These are phyloP conservation scores for Pichia pseudocactophila DNA, from an alignment of 805 yeast species.

Conservation along the genomic window DNA sequence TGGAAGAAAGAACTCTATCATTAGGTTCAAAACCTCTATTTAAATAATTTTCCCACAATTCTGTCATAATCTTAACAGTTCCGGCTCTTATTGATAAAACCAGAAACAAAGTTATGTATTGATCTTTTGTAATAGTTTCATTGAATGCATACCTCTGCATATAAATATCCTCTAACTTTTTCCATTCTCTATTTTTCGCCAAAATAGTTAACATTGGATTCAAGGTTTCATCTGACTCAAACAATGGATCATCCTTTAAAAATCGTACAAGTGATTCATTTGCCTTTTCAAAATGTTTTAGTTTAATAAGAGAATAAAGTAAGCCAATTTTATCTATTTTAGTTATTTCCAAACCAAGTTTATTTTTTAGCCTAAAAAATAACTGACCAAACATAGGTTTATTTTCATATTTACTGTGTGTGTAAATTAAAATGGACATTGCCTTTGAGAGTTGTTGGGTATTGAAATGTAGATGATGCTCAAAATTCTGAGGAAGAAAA, in stretches of 20 bases:
- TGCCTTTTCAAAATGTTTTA: constrained; percentile 12
- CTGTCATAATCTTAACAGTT: constrained; percentile 30
- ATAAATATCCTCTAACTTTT: constrained; percentile 44
- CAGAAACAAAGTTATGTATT: constrained; percentile 53
- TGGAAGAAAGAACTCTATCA: constrained; percentile 33
- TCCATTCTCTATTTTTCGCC: constrained; percentile 33
- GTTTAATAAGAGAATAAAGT: constrained; percentile 12
- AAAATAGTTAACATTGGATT: constrained; percentile 15
- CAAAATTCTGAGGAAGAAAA: constrained; percentile 10
- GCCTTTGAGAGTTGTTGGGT: constrained; percentile 5
- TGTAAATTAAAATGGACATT: constrained; percentile 16
- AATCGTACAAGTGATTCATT: constrained; percentile 5
- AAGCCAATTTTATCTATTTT: constrained; percentile 16
- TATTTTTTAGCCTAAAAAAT: constrained; percentile 11
- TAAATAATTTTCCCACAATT: constrained; percentile 36
- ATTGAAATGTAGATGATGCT: constrained; percentile 5
- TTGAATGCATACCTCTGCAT: constrained; percentile 48
- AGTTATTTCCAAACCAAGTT: constrained; percentile 5
- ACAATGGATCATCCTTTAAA: constrained; percentile 5
- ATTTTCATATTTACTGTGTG: constrained; percentile 19
- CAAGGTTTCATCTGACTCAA: constrained; percentile 13
- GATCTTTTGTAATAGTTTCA: constrained; percentile 38
- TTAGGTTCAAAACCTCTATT: constrained; percentile 41
- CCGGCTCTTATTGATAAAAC: constrained; percentile 48
- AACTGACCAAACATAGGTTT: constrained; percentile 10